Conservation (phyloP, 2,329 filamentous ascomycete genomes). For the Pseudopyrenochaeta lycopersici region DNA sequence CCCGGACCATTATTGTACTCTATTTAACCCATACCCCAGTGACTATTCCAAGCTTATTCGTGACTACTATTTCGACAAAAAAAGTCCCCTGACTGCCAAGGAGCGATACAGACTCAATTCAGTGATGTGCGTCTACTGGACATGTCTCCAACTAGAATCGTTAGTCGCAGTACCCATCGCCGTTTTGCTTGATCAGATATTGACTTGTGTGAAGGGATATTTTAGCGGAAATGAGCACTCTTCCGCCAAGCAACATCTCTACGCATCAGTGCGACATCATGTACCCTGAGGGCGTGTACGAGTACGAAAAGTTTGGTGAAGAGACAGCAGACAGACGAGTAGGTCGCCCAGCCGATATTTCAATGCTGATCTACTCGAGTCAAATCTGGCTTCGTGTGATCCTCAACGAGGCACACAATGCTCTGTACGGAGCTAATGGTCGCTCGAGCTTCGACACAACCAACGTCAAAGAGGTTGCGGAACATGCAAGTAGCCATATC, state of each 20-base stretch:
- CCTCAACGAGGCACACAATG: slow-evolving; percentile 64
- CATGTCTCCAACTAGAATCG: slow-evolving; percentile 91
- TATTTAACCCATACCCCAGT: slow-evolving; percentile 31
- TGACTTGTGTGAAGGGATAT: slow-evolving; percentile 72
- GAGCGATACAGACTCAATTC: slow-evolving; percentile 49
- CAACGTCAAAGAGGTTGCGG: slow-evolving; percentile 41
- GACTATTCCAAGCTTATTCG: slow-evolving; percentile 45
- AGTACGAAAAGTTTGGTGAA: slow-evolving; percentile 32
- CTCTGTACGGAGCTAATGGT: slow-evolving; percentile 58
- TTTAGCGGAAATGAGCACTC: slow-evolving; percentile 78
- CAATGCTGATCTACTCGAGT: slow-evolving; percentile 68
- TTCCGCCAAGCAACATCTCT: slow-evolving; percentile 69
- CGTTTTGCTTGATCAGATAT: not conserved
- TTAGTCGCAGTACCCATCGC: slow-evolving; percentile 47
- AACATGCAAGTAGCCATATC: slow-evolving; percentile 38
- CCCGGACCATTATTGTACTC: no score
- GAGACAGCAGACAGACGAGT: slow-evolving; percentile 16
- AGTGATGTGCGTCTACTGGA: slow-evolving; percentile 81
- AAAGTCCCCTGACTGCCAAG: slow-evolving; percentile 22
- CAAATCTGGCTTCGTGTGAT: slow-evolving; percentile 68
- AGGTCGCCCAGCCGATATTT: slow-evolving; percentile 42
- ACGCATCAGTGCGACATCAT: slow-evolving; percentile 69
- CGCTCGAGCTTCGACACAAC: slow-evolving; percentile 44
- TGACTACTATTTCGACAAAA: slow-evolving; percentile 26
- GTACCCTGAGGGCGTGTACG: slow-evolving; percentile 68